Conservation (phyloP, 1,284 basidiomycete species). For the Cryptococcus maquisensis region DNA sequence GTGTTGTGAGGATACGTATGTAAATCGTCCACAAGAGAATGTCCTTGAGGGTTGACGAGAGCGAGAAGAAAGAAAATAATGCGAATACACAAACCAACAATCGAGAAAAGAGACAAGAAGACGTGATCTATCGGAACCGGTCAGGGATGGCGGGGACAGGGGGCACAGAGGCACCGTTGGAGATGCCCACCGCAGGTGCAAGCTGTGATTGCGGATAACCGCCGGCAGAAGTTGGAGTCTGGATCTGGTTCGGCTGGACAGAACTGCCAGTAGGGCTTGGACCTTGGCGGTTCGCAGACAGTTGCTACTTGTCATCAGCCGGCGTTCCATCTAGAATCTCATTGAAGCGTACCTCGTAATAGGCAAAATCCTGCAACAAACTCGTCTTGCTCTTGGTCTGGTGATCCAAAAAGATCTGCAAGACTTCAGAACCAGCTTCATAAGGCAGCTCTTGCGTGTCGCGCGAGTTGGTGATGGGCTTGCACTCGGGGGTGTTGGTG, state of each 20-base stretch:
- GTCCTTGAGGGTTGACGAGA: too few species aligned
- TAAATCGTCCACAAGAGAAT: too few species aligned
- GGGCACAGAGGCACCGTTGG: conserved; percentile 7
- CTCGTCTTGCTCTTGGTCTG: conserved; percentile 73
- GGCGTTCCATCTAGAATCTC: neutral
- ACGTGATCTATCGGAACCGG: conserved; percentile 17
- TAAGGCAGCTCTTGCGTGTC: conserved; percentile 75
- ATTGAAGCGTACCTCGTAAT: conserved; percentile 67
- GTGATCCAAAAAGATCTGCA: conserved; percentile 87
- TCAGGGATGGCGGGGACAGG: conserved; percentile 26
- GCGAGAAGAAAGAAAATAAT: too few species aligned
- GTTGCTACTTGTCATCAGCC: conserved; percentile 7
- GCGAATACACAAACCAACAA: too few species aligned
- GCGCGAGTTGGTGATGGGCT: conserved; percentile 86
- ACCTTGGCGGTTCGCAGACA: conserved; percentile 10
- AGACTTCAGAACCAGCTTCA: conserved; percentile 89
- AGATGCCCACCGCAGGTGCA: neutral
- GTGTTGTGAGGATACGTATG: too few species aligned
- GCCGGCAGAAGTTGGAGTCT: conserved; percentile 2
- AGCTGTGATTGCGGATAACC: neutral
- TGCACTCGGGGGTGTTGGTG: conserved; percentile 92
- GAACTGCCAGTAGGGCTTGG: neutral
- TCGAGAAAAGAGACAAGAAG: neutral
- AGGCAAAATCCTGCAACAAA: conserved; percentile 87
- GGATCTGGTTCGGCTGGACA: conserved; percentile 6